These are phyloP conservation scores for Cyclotella sp. DNA, from an alignment of 108 stramenopile genomes.

Conservation along the genomic window DNA sequence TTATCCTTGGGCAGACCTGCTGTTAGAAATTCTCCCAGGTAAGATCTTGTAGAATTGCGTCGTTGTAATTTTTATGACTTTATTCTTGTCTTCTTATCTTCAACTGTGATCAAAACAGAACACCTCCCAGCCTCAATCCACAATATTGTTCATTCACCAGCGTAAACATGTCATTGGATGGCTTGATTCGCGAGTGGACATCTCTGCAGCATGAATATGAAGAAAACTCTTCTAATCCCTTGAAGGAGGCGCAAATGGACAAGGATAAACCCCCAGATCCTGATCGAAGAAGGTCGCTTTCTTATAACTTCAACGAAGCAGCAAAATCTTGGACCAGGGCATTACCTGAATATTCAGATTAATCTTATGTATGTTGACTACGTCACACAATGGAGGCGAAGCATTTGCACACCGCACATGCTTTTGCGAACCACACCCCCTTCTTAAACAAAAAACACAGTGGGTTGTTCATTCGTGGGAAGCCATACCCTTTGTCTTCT, in stretches of 20 bases:
- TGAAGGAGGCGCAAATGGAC: conserved; percentile 37
- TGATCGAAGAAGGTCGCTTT: conserved; percentile 23
- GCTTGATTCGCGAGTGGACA: conserved; percentile 51
- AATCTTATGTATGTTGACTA: background rate
- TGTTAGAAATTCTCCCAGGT: conserved; percentile 37
- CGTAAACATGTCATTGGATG: conserved; percentile 51
- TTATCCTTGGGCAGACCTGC: conserved; percentile 42
- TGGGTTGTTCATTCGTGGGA: background rate
- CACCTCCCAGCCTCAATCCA: conserved; percentile 21
- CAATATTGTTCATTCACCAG: conserved; percentile 20
- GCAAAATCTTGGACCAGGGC: conserved; percentile 27
- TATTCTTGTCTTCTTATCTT: background rate
- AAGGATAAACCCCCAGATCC: conserved; percentile 32
- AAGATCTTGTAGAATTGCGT: background rate
- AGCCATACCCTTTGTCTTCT: too few species aligned
- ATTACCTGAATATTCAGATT: conserved; percentile 24
- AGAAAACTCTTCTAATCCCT: conserved; percentile 41
- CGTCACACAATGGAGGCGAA: background rate
- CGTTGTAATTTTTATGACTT: background rate
- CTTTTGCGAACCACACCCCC: too few species aligned
- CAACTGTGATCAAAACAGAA: conserved; percentile 8
- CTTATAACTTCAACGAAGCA: conserved; percentile 37
- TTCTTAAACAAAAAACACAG: background rate
- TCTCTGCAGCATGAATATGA: conserved; percentile 39
- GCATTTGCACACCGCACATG: background rate